phyloP scores from a whole-genome alignment of 73 alveolate genomes.

The Breviolum minutum region DNA sequence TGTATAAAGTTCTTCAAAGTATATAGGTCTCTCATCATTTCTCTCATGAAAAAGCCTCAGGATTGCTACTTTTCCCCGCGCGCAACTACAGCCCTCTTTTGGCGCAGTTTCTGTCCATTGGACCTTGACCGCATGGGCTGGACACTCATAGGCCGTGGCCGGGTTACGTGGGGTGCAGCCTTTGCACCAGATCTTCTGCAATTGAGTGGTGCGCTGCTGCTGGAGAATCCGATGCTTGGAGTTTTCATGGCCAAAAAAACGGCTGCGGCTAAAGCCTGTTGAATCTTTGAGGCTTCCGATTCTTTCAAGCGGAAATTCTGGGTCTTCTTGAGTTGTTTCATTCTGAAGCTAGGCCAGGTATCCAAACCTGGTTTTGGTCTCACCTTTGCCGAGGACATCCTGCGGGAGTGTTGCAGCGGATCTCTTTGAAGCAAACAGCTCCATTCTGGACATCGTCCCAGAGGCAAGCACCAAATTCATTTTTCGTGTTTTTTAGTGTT shows the following conservation, averaged over 20 bases:
- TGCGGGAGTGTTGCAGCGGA: not conserved
- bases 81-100: not conserved
- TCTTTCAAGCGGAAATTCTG: too few relatives aligned
- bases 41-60: not conserved
- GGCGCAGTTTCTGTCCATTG: not conserved
- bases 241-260: not conserved
- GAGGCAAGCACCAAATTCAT: too few relatives aligned
- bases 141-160: not conserved
- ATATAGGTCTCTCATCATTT: not conserved
- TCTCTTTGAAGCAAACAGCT: constrained; percentile 8
- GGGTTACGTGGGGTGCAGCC: constrained; percentile 47
- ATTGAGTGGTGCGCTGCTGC: constrained; percentile 50
- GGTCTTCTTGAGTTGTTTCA: too few relatives aligned
- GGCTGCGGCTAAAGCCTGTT: not conserved
- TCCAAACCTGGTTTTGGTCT: too few relatives aligned
- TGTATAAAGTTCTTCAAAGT: not conserved
- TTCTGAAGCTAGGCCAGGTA: too few relatives aligned
- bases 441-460: not conserved
- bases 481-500: too few relatives aligned
- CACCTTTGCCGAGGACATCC: not conserved
- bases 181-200: constrained; percentile 20
- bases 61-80: constrained; percentile 10
- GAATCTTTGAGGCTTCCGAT: too few relatives aligned
- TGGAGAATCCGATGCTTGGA: constrained; percentile 33
- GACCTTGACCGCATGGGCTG: not conserved